Evolutionary conservation across 306 rosid genomes (phyloP).

Genomic region (Sindora glabra): DNA sequence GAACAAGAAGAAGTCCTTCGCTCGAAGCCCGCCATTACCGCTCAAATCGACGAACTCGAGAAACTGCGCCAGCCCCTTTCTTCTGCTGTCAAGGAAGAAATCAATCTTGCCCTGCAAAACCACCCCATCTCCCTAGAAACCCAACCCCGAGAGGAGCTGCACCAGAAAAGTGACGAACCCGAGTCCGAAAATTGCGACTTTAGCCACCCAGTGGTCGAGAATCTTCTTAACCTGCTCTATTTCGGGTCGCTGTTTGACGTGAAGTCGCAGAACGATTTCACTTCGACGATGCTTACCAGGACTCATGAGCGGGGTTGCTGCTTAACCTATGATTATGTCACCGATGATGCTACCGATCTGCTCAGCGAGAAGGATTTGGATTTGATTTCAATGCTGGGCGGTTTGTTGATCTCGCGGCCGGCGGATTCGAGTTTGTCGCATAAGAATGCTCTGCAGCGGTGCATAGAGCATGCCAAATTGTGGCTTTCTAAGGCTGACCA

Average conservation of each 20-base stretch:
- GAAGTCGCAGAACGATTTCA: constrained; percentile 75
- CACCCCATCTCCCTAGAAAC: constrained; percentile 23
- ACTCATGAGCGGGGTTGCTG: constrained; percentile 91
- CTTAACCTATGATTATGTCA: constrained; percentile 87
- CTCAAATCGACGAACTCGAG: constrained; percentile 77
- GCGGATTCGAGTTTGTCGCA: constrained; percentile 79
- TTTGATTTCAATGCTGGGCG: constrained; percentile 52
- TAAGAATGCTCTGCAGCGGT: constrained; percentile 66
- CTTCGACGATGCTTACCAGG: constrained; percentile 74
- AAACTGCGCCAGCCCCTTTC: constrained; percentile 86
- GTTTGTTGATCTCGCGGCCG: constrained; percentile 69
- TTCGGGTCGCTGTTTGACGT: constrained; percentile 89
- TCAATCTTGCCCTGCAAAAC: constrained; percentile 32
- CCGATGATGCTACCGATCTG: constrained; percentile 94
- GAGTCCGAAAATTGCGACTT: neutral
- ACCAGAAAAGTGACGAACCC: neutral
- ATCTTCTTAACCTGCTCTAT: constrained; percentile 72
- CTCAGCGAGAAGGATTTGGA: constrained; percentile 85
- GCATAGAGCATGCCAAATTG: constrained; percentile 82
- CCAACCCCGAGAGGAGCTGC: neutral
- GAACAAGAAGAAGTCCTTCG: constrained; percentile 86
- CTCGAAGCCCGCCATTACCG: constrained; percentile 53
- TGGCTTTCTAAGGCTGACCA: constrained; percentile 66
- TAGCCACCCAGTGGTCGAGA: constrained; percentile 39
- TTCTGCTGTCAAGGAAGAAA: constrained; percentile 60